Evolutionary conservation across 306 rosid genomes (phyloP).

Genomic region (Rosa lucieae): DNA sequence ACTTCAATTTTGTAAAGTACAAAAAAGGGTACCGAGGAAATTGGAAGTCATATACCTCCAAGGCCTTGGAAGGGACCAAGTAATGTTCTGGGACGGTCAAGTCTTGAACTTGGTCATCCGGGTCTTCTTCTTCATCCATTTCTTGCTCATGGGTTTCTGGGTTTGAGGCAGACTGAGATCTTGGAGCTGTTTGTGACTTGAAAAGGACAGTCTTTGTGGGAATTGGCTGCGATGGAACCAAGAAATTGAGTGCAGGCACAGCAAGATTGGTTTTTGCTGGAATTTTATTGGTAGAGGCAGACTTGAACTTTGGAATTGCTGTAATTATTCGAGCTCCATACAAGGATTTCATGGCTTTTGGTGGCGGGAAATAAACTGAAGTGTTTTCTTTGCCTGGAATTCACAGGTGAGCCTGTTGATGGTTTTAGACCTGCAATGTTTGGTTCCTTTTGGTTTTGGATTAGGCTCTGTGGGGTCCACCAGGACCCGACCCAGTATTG

Average conservation of each 20-base stretch:
- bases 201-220: neutral
- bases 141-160: constrained; percentile 30
- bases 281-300: constrained; percentile 7
- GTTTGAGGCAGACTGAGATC: constrained; percentile 32
- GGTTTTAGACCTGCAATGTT: neutral
- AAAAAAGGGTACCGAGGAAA: constrained; percentile 2
- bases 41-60: constrained; percentile 48
- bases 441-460: neutral
- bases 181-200: constrained; percentile 15
- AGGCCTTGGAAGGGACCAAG: constrained; percentile 65
- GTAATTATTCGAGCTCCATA: constrained; percentile 13
- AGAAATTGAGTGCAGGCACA: constrained; percentile 20
- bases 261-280: neutral
- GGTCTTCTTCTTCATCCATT: constrained; percentile 29
- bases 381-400: neutral
- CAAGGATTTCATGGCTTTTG: constrained; percentile 35
- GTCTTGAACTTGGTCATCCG: constrained; percentile 52
- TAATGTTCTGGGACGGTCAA: constrained; percentile 70
- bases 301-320: constrained; percentile 8
- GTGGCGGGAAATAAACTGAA: constrained; percentile 26
- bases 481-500: neutral
- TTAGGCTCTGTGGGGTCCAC: neutral
- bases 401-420: neutral
- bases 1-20: neutral
- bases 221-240: constrained; percentile 17